Base-by-base conservation (phyloP, 2,329 filamentous ascomycete genomes). In the Didymella segeticola region DNA sequence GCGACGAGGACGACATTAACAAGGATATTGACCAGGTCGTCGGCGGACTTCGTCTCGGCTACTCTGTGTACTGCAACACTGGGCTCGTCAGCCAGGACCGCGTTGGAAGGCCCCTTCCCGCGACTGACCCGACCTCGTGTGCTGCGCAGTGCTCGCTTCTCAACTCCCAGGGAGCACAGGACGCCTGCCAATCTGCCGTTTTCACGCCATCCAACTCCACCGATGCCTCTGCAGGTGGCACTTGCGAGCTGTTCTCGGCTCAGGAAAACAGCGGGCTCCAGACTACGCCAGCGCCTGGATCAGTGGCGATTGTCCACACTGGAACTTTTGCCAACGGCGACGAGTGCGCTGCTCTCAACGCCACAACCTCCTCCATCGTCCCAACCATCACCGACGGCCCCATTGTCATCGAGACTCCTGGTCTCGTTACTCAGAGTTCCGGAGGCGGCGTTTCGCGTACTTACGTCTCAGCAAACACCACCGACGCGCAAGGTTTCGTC, bases 71-170 rank as follows among this genome's bases (percentile, higher is more conserved):
- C n/a, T 73, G 68, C 41, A 60, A 71, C 41, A 70, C 61, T 2
- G 57, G 63, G 9, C 47, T 68, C 15, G 51, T 58, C 3, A 57
- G 55, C 2, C 54, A 58, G 39, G 67, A 65, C 22, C 57, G 58
- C 8, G 29, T 68, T 4, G 57, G 60, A 9, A 45, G 27, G 2
- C 57, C 60, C 20, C 63, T 61, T 22, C 14, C 37, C 20, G 23
- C 27, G 7, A 42, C 37, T n/a, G 58, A 59, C 39, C 52, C 59
- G 17, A 68, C 66, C 8, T 58, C 63, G 4, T 72, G 69, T 45
- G 60, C 66, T 43, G 64, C 58, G 10, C 61, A 67, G 52, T 73
- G 70, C 41, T 70, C 70, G 8, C 54, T 65, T 15, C 26, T 69
- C 11, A 70, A 73, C 30, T 56, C 66, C 15, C 48, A 47, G 12